Percentiles rank a stretch among this genome's conserved stretches.
phyloP scores from a whole-genome alignment of 257 asterid genomes.

The Ballota nigra region DNA sequence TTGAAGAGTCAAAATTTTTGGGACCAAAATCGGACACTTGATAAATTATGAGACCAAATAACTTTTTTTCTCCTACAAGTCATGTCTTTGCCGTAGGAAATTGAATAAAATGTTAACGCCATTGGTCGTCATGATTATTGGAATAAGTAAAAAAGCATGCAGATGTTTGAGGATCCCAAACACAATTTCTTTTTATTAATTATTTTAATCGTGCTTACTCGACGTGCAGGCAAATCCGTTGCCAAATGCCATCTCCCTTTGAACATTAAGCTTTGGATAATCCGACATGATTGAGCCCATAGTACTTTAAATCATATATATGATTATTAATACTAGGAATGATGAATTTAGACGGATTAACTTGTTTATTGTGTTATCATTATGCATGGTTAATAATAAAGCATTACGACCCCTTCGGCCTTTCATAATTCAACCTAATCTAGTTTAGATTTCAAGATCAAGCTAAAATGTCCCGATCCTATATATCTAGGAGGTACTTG shows the following conservation, averaged over 20 bases:
- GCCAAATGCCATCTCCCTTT: conserved; percentile 5
- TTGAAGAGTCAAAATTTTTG: too few relatives aligned
- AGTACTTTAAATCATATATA: background rate
- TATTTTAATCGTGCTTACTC: conserved; percentile 6
- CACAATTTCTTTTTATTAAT: background rate
- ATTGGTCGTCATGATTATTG: conserved; percentile 22
- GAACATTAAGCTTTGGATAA: conserved; percentile 18
- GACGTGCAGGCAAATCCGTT: conserved; percentile 33
- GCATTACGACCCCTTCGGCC: background rate
- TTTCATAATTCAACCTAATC: background rate
- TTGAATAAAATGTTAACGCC: background rate
- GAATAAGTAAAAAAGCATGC: conserved; percentile 8
- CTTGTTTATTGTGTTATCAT: conserved; percentile 15
- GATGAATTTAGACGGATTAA: conserved; percentile 14
- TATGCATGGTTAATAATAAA: background rate
- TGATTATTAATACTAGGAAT: conserved; percentile 13
- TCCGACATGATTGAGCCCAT: conserved; percentile 8
- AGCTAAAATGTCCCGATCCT: too few relatives aligned
- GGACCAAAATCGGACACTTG: too few relatives aligned
- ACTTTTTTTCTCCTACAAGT: too few relatives aligned
- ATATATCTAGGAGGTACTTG: too few relatives aligned
- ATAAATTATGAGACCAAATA: too few relatives aligned
- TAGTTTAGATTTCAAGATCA: background rate
- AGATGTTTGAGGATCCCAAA: conserved; percentile 7
- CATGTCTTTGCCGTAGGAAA: background rate